Conservation (phyloP, 2,329 filamentous ascomycete species). For the Nemania sp. region DNA sequence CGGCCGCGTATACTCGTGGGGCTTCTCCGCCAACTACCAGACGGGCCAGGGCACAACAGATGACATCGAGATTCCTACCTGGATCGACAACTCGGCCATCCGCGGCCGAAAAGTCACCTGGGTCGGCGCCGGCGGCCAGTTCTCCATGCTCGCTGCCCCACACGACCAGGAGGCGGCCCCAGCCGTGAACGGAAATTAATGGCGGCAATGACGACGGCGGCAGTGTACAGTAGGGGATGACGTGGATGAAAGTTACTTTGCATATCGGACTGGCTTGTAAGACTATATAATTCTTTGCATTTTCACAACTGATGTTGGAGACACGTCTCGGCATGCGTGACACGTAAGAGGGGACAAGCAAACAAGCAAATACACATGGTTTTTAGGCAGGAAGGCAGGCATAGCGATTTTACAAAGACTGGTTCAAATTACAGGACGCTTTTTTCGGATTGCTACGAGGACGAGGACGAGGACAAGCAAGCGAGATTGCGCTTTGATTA, state of each 20-base stretch:
- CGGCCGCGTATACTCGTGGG: slow-evolving; percentile 77
- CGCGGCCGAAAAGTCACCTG: slow-evolving; percentile 73
- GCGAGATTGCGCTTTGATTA: slow-evolving; percentile 5
- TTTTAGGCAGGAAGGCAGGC: slow-evolving; percentile 10
- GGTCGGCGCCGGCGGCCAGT: slow-evolving; percentile 90
- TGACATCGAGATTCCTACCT: slow-evolving; percentile 75
- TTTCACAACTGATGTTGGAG: slow-evolving; percentile 17
- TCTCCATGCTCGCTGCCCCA: slow-evolving; percentile 48
- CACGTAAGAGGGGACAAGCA: too few species aligned
- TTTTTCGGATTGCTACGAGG: not conserved
- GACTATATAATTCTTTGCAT: slow-evolving; percentile 24
- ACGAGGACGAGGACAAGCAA: too few species aligned
- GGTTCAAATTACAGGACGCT: not conserved
- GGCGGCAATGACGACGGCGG: not conserved
- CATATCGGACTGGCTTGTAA: slow-evolving; percentile 5
- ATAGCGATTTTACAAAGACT: not conserved
- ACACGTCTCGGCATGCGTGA: not conserved
- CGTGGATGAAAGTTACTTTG: not conserved
- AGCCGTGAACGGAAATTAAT: slow-evolving; percentile 15
- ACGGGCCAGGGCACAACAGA: slow-evolving; percentile 78
- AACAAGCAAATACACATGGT: not conserved
- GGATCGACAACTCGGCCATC: slow-evolving; percentile 84
- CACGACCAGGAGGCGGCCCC: not conserved
- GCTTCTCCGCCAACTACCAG: slow-evolving; percentile 80
- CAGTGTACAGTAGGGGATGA: not conserved